Conservation (phyloP, 805 yeast species). For the Barnettozyma pratensis region DNA sequence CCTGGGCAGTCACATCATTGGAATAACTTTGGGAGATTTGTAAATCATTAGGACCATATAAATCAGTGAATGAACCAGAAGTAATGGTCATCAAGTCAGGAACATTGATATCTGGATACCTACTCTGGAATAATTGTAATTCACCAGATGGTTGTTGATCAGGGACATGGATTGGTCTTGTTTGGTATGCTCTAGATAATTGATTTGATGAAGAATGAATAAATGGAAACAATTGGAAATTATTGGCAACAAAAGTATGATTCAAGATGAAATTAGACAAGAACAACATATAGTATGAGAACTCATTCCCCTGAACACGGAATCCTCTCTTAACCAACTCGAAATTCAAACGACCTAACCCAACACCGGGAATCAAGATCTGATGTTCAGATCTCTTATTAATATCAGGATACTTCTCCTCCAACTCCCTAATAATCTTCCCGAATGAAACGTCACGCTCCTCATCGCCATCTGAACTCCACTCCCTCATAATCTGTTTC, state of each 20-base stretch:
- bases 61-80: slow-evolving; percentile 67
- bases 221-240: slow-evolving; percentile 45
- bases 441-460: slow-evolving; percentile 41
- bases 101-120: slow-evolving; percentile 37
- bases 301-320: slow-evolving; percentile 62
- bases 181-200: slow-evolving; percentile 38
- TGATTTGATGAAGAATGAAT: slow-evolving; percentile 48
- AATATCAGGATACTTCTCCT: slow-evolving; percentile 34
- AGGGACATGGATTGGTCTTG: slow-evolving; percentile 48
- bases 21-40: slow-evolving; percentile 16
- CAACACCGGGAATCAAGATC: slow-evolving; percentile 60
- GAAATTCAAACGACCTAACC: slow-evolving; percentile 53
- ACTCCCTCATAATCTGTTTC: slow-evolving; percentile 55
- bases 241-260: slow-evolving; percentile 34
- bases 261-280: slow-evolving; percentile 52
- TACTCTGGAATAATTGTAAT: slow-evolving; percentile 25
- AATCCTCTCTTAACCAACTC: slow-evolving; percentile 54
- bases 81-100: slow-evolving; percentile 61
- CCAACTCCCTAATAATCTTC: slow-evolving; percentile 28
- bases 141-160: slow-evolving; percentile 42
- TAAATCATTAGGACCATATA: slow-evolving; percentile 46
- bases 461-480: slow-evolving; percentile 47
- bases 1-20: slow-evolving; percentile 32
- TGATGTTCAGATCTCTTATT: slow-evolving; percentile 33
- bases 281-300: slow-evolving; percentile 58